These are phyloP conservation scores for Termitomyces sp. DNA, from an alignment of 768 basidiomycete species.

Conservation along the genomic window DNA sequence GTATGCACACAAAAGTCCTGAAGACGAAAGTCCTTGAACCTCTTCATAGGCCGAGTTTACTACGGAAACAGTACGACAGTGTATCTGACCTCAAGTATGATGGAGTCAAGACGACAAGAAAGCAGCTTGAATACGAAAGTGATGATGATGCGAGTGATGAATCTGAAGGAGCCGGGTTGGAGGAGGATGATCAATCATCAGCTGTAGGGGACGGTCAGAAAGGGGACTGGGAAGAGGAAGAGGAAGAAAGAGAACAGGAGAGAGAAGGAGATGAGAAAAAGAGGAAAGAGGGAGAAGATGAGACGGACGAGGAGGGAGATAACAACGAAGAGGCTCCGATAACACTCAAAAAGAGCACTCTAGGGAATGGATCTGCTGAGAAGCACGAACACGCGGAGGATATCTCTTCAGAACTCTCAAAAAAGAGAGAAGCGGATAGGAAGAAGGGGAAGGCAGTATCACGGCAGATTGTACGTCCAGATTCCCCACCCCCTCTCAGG, in stretches of 20 bases:
- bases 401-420: conserved; percentile 47
- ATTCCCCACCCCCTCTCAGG: not conserved
- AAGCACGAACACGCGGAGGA: conserved; percentile 29
- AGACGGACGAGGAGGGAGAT: not conserved
- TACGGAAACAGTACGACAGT: conserved; percentile 62
- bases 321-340: not conserved
- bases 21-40: not conserved
- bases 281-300: not conserved
- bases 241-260: not conserved
- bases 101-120: conserved; percentile 60
- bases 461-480: conserved; percentile 68
- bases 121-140: conserved; percentile 42
- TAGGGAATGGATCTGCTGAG: conserved; percentile 2
- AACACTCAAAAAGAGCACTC: not conserved
- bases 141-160: conserved; percentile 50
- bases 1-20: conserved; percentile 35
- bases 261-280: conserved; percentile 1
- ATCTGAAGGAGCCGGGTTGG: conserved; percentile 38
- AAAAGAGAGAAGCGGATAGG: conserved; percentile 62
- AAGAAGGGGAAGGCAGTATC: conserved; percentile 82
- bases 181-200: conserved; percentile 10
- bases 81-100: conserved; percentile 77
- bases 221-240: conserved; percentile 1
- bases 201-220: conserved; percentile 15
- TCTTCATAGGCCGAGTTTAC: conserved; percentile 52